Conservation (phyloP, 202 grass and related monocot genomes). For the Panicum virgatum region DNA sequence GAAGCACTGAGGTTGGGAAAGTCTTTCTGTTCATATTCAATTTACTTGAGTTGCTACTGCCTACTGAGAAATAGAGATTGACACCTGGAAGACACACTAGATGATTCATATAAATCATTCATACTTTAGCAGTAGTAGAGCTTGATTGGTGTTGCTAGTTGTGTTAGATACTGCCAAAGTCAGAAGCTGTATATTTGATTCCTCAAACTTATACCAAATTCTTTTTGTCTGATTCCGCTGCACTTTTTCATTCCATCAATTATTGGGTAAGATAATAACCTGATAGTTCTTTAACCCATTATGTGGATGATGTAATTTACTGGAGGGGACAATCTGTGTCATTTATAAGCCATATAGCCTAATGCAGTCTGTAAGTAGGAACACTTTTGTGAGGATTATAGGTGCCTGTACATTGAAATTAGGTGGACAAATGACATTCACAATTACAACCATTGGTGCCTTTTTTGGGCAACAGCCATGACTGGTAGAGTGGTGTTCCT, state of each 20-base stretch:
- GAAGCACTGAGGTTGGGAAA: constrained; percentile 85
- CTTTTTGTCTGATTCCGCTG: neutral
- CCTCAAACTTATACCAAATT: neutral
- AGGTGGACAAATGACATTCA: too few species aligned
- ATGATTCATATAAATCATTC: neutral
- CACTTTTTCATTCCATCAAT: neutral
- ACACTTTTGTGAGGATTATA: constrained; percentile 2
- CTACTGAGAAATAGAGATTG: constrained; percentile 5
- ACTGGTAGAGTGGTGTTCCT: neutral
- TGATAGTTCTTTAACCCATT: neutral
- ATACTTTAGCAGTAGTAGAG: constrained; percentile 20
- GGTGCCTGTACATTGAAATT: neutral
- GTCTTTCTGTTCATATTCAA: constrained; percentile 16
- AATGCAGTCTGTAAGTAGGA: neutral
- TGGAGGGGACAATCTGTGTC: constrained; percentile 17
- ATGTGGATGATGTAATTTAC: constrained; percentile 14
- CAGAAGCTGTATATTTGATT: neutral
- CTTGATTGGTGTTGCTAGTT: constrained; percentile 16
- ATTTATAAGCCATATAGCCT: constrained; percentile 18
- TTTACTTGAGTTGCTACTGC: constrained; percentile 20
- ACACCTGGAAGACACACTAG: constrained; percentile 16
- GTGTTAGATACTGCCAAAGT: constrained; percentile 1
- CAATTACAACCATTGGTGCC: neutral
- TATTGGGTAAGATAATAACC: neutral
- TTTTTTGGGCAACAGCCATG: neutral